Conservation (phyloP, 345 rosid genomes). For the Hibiscus syriacus region DNA sequence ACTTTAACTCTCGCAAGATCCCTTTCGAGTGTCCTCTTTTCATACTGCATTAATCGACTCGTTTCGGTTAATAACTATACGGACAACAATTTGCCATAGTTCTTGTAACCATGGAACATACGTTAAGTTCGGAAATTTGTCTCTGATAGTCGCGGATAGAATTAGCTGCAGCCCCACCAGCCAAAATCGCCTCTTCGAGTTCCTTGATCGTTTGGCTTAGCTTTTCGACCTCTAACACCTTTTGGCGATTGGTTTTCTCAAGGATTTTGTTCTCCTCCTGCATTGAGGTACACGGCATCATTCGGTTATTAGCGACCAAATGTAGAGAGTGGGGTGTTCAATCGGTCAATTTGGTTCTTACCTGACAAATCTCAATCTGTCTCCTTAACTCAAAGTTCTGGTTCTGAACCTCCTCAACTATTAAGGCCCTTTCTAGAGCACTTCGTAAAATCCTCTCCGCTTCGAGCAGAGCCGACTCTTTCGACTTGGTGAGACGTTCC, state of each 20-base stretch:
- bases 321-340: background rate
- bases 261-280: conserved; percentile 90
- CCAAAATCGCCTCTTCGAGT: conserved; percentile 78
- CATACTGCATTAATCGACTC: conserved; percentile 41
- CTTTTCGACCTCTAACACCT: conserved; percentile 81
- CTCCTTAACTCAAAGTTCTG: conserved; percentile 75
- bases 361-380: conserved; percentile 90
- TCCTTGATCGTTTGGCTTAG: conserved; percentile 74
- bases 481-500: conserved; percentile 82
- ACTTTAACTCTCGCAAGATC: conserved; percentile 86
- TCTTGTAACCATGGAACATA: conserved; percentile 17
- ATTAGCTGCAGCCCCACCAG: conserved; percentile 83
- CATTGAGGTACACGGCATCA: background rate
- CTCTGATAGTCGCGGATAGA: conserved; percentile 63
- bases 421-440: conserved; percentile 83
- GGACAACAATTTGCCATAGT: background rate
- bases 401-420: conserved; percentile 93
- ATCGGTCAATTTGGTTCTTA: background rate
- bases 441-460: conserved; percentile 79
- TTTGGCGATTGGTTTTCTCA: conserved; percentile 90
- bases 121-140: conserved; percentile 70
- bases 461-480: conserved; percentile 77
- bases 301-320: background rate
- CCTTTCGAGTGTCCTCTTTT: conserved; percentile 87
- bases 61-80: background rate